Evolutionary conservation across 768 basidiomycete species (phyloP), one percentile per base, ranked within the genome.

Genomic region (Kwoniella shandongensis): DNA sequence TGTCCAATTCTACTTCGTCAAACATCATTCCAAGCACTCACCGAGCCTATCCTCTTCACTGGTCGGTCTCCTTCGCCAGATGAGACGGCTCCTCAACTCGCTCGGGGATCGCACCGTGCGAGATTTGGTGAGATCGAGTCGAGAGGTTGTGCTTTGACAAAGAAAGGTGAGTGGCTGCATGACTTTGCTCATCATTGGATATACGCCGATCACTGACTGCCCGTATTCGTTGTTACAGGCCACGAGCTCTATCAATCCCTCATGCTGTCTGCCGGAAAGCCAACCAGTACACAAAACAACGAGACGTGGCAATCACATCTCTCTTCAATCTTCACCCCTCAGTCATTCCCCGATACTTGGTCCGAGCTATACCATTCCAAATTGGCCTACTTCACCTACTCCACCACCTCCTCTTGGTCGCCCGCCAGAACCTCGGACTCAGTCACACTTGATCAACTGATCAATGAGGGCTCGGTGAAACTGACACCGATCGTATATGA

Each of bases 91-190:
- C 39, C 27, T 26, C n/a, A n/a, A n/a, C n/a, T n/a, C n/a, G n/a
- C n/a, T n/a, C n/a, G n/a, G n/a, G 59, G 67, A 2, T 53, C 51
- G 23, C 73, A 75, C 44, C 59, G 64, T 29, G 73, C 70, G 1
- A 54, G 73, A 6, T 75, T 75, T 51, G 73, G 73, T 1, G 73
- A 75, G 59, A 72, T 75, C 49, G 73, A 75, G 46, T 63, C 63
- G 22, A 54, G 73, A 36, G 69, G 73, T 35, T 57, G 54, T 1
- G 73, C 73, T 5, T 49, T 75, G 30, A 75, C 73, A 7, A 51
- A 42, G 6, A 62, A 67, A 52, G 68, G 65, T 55, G 46, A 60
- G 64, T 54, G 17, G 10, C 13, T 11, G 27, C 44, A n/a, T 39
- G 20, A 8, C 8, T 26, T 4, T 20, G 18, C 4, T 12, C n/a